Base-by-base conservation (phyloP, 2,329 filamentous ascomycete species). In the Ascosphaera apis region DNA sequence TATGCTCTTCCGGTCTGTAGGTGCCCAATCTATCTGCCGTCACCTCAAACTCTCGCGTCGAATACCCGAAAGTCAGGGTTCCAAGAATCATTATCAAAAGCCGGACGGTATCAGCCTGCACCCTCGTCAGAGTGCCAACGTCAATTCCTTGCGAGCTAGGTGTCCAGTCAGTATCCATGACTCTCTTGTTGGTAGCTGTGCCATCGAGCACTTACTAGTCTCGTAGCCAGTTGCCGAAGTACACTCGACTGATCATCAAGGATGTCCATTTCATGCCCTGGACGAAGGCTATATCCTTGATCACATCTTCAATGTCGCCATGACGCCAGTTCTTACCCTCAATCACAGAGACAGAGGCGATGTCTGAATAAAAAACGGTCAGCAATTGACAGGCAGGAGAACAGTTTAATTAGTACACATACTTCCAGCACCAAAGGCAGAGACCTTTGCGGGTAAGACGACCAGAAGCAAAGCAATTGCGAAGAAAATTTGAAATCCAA, bases 171-270 rank as follows among this genome's bases (percentile, higher is more conserved):
- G 6, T 18, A 25, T 25, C 4, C 4, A 31, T 31, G 13, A 31
- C n/a, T 12, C 30, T 12, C 16, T 4, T 15, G 4, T 4, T 31
- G n/a, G n/a, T 15, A 15, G 4, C 4, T 11, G 11, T 11, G 11
- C 6, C 11, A 11, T 25, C 11, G 11, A 16, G 18, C 15, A 48
- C 54, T 46, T 40, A 57, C 54, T 88, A 88, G 57, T 86, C 80
- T 40, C 80, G 68, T 30, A 86, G 61, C 79, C 80, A 88, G 55
- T 88, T 88, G 30, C 80, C 79, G 59, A 86, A 86, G 56, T 83
- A 86, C 19, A 75, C 74, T 37, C 78, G 66, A 56, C 77, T 76
- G 36, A 86, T 66, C 57, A 79, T 69, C 62, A 79, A 73, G 11
- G 72, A 72, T 1, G 76, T 79, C 80, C 80, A 88, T 60, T 86